These are phyloP conservation scores for Rossbeevera mucosa DNA, from an alignment of 768 basidiomycete species.

Conservation along the genomic window DNA sequence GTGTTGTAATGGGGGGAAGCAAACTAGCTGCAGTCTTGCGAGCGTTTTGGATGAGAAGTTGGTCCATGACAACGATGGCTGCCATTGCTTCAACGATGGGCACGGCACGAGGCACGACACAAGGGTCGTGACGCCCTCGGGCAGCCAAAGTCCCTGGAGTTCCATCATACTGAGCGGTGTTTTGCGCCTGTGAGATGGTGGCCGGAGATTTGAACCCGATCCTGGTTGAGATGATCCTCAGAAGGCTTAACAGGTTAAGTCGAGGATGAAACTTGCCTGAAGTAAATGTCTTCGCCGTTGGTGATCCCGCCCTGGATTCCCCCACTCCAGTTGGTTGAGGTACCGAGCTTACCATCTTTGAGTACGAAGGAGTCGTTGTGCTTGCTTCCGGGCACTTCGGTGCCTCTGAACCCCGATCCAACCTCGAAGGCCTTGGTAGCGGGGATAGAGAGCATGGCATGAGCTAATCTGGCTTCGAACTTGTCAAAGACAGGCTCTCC, in stretches of 20 bases:
- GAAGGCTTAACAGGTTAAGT: background rate
- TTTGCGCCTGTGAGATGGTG: slow-evolving; percentile 90
- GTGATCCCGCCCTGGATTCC: slow-evolving; percentile 97
- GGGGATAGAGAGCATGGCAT: slow-evolving; percentile 98
- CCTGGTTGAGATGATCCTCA: slow-evolving; percentile 39
- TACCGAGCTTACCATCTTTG: slow-evolving; percentile 72
- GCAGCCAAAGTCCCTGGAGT: slow-evolving; percentile 84
- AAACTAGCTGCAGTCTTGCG: slow-evolving; percentile 68
- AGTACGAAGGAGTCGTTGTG: slow-evolving; percentile 89
- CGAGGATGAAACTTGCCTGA: slow-evolving; percentile 54
- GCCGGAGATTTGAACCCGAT: slow-evolving; percentile 98
- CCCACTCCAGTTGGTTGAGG: slow-evolving; percentile 92
- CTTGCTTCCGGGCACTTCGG: slow-evolving; percentile 85
- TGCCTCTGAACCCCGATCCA: slow-evolving; percentile 93
- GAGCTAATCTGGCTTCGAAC: slow-evolving; percentile 90
- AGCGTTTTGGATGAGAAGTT: slow-evolving; percentile 84
- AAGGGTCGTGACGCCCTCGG: slow-evolving; percentile 93
- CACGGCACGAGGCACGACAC: slow-evolving; percentile 94
- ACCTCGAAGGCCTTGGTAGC: slow-evolving; percentile 98
- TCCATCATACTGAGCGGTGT: slow-evolving; percentile 91
- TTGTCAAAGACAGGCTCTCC: slow-evolving; percentile 99
- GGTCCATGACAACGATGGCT: slow-evolving; percentile 91
- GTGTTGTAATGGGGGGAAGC: slow-evolving; percentile 81
- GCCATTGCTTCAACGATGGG: slow-evolving; percentile 99
- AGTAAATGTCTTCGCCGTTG: slow-evolving; percentile 97